Conservation (phyloP, 768 basidiomycete genomes). For the Tulasnella sp. region DNA sequence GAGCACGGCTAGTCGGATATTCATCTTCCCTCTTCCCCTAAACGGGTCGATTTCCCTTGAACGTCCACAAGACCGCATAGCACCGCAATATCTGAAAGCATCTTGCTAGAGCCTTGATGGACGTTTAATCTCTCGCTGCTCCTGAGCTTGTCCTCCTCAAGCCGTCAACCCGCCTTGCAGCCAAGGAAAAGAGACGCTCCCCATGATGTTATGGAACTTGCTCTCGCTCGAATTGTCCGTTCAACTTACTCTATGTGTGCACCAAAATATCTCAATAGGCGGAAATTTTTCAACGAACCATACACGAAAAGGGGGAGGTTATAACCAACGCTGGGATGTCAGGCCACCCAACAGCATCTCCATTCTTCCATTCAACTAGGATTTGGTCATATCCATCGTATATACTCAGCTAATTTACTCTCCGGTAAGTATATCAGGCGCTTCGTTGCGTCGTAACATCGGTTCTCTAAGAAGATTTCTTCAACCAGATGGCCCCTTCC, state of each 20-base stretch:
- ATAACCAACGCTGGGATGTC: neutral
- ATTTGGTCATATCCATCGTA: neutral
- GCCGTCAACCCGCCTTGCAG: neutral
- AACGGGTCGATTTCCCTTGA: neutral
- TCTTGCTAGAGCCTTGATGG: neutral
- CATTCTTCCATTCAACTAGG: neutral
- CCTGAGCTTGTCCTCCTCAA: neutral
- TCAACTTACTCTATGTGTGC: neutral
- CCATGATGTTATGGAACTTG: neutral
- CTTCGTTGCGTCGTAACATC: neutral
- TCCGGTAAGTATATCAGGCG: neutral
- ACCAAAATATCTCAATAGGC: neutral
- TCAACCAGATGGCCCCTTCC: neutral
- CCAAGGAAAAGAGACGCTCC: neutral
- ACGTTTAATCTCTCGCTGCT: neutral
- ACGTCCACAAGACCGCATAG: neutral
- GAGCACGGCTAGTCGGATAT: neutral
- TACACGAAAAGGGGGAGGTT: neutral
- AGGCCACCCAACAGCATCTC: neutral
- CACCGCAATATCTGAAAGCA: neutral
- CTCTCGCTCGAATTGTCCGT: neutral
- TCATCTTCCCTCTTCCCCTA: neutral
- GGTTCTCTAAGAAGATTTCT: neutral
- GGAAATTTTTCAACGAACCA: neutral
- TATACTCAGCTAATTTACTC: neutral